These are phyloP conservation scores for Cupressus sempervirens DNA, from an alignment of 75 land plant genomes.

Conservation along the genomic window DNA sequence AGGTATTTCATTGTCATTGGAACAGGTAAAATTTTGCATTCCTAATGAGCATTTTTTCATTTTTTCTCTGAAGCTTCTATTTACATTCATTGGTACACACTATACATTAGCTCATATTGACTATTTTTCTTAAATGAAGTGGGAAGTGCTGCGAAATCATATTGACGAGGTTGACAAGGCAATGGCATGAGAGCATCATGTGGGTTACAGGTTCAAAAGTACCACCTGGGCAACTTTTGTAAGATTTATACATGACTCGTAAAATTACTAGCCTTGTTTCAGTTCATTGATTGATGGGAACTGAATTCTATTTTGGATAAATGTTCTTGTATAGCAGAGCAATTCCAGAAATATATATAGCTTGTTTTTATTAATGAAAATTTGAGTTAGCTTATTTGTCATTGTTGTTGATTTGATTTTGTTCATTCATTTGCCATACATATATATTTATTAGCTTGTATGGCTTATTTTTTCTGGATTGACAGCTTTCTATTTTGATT, in stretches of 20 bases:
- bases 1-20: slow-evolving; percentile 4
- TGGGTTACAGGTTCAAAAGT: not conserved
- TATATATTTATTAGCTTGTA: too few species aligned
- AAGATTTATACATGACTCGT: not conserved
- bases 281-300: not conserved
- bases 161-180: slow-evolving; percentile 11
- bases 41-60: not conserved
- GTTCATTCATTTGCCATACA: not conserved
- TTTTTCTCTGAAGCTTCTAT: not conserved
- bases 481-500: too few species aligned
- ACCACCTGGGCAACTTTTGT: not conserved
- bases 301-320: not conserved
- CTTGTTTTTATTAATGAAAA: not conserved
- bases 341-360: not conserved
- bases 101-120: not conserved
- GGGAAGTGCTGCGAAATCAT: slow-evolving; percentile 15
- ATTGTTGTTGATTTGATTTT: not conserved
- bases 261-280: not conserved
- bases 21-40: not conserved
- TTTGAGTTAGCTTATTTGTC: not conserved
- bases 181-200: not conserved
- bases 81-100: not conserved
- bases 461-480: too few species aligned
- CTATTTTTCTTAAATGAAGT: slow-evolving; percentile 6
- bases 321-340: not conserved